Conservation (phyloP, 441 rosid species). For the Manihot esculenta region DNA sequence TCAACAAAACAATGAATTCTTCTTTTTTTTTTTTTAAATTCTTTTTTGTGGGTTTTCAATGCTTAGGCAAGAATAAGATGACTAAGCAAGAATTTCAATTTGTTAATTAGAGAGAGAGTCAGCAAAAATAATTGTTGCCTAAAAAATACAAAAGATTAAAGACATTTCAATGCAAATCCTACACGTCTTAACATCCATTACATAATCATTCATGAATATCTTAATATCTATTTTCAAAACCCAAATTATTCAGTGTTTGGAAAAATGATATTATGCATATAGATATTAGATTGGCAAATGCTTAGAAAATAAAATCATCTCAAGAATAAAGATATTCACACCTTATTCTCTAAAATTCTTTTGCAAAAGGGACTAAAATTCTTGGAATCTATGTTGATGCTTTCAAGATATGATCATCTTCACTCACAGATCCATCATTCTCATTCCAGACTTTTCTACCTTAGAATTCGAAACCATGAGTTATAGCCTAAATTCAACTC, state of each 20-base stretch:
- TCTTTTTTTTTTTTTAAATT: too few species aligned
- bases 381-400: too few species aligned
- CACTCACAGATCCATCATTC: not conserved
- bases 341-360: not conserved
- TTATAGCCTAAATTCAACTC: not conserved
- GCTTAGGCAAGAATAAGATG: not conserved
- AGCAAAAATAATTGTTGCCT: not conserved
- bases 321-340: not conserved
- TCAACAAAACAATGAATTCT: too few species aligned
- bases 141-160: not conserved
- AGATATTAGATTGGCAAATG: not conserved
- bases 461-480: not conserved
- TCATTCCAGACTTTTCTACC: not conserved
- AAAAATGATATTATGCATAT: too few species aligned
- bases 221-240: not conserved
- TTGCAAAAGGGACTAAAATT: not conserved
- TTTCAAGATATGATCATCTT: too few species aligned
- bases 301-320: not conserved
- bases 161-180: not conserved
- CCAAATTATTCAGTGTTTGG: too few species aligned
- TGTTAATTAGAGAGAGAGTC: not conserved
- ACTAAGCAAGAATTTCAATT: too few species aligned
- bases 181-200: not conserved
- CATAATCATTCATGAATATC: not conserved
- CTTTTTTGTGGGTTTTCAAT: too few species aligned